Percentiles rank a stretch among this genome's conserved stretches.
These are phyloP conservation scores for Solanum pimpinellifolium DNA, from an alignment of 257 asterid genomes.

Conservation along the genomic window DNA sequence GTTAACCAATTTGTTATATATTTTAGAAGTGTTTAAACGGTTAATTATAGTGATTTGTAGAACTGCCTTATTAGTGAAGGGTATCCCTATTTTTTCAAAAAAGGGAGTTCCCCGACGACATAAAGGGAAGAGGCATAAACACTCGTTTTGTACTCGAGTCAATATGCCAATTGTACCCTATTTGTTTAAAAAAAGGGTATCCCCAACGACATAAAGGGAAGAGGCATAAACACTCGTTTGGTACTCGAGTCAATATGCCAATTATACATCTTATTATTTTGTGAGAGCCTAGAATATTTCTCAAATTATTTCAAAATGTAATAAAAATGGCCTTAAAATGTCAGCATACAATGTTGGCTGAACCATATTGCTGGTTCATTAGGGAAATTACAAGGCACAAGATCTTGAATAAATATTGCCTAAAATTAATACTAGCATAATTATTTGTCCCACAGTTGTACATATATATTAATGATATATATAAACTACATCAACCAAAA, in stretches of 20 bases:
- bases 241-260: not conserved
- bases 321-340: not conserved
- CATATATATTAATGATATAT: not conserved
- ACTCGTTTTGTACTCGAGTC: not conserved
- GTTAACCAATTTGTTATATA: not conserved
- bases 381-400: slow-evolving; percentile 1
- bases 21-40: too few species aligned
- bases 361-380: not conserved
- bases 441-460: not conserved
- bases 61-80: too few species aligned
- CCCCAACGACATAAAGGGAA: not conserved
- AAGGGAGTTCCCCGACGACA: not conserved
- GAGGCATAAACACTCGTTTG: not conserved
- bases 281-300: not conserved
- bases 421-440: slow-evolving; percentile 1
- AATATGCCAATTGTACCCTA: not conserved
- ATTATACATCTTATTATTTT: not conserved
- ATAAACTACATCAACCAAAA: slow-evolving; percentile 17
- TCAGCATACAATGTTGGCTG: slow-evolving; percentile 10
- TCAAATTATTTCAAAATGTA: not conserved
- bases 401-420: not conserved
- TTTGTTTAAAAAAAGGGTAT: too few species aligned
- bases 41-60: too few species aligned
- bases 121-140: not conserved
- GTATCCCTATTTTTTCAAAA: too few species aligned